Evolutionary conservation across 495 filamentous ascomycete genomes (phyloP).

Genomic region (Neurospora sp.): DNA sequence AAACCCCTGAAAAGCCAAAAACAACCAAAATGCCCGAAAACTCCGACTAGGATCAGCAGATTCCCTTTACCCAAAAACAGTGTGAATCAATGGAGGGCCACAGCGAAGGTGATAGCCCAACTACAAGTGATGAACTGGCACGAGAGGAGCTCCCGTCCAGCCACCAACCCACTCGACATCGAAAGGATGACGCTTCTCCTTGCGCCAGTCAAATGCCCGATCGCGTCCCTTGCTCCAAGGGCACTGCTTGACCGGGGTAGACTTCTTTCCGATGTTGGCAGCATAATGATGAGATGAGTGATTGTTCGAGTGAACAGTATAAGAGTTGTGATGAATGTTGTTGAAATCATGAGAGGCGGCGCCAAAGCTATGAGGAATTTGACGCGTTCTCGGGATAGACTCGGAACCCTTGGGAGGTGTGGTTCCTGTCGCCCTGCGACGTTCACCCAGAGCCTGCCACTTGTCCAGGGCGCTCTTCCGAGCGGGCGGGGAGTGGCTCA

Average conservation of each 20-base stretch:
- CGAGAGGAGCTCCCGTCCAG: constrained; percentile 39
- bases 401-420: constrained; percentile 33
- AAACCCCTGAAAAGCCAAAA: constrained; percentile 9
- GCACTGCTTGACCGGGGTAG: constrained; percentile 30
- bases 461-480: constrained; percentile 59
- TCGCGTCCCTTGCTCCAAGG: constrained; percentile 40
- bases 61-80: constrained; percentile 11
- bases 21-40: constrained; percentile 10
- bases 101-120: constrained; percentile 28
- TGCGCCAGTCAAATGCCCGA: constrained; percentile 54
- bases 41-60: constrained; percentile 21
- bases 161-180: constrained; percentile 86
- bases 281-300: constrained; percentile 12
- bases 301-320: constrained; percentile 17
- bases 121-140: constrained; percentile 43
- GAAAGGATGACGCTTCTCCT: constrained; percentile 52
- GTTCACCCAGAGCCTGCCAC: constrained; percentile 77
- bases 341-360: constrained; percentile 23
- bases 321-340: constrained; percentile 15
- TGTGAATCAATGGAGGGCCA: constrained; percentile 20
- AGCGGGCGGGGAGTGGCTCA: constrained; percentile 41
- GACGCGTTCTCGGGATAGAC: constrained; percentile 29
- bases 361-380: constrained; percentile 18
- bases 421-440: constrained; percentile 54
- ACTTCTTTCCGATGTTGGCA: constrained; percentile 12